These are phyloP conservation scores for Zygoascus tannicola DNA, from an alignment of 805 yeast species.

Conservation along the genomic window DNA sequence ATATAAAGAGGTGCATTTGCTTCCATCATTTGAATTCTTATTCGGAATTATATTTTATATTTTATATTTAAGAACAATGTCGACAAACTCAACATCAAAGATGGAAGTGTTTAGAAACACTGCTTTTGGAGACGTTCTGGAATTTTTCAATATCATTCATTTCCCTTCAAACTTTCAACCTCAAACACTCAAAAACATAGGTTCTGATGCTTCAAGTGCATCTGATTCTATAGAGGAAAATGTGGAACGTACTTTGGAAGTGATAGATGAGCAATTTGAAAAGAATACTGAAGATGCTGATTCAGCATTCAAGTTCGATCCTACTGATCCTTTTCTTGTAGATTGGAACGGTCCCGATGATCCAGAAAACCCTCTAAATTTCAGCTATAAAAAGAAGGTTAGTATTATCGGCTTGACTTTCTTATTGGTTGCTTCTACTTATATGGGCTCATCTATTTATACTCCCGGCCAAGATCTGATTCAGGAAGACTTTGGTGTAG, in stretches of 20 bases:
- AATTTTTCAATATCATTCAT: not conserved
- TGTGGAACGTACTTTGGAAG: not conserved
- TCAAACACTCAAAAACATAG: not conserved
- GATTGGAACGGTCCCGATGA: conserved; percentile 27
- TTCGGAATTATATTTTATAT: too few species aligned
- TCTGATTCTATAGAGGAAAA: not conserved
- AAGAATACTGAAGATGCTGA: not conserved
- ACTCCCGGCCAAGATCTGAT: conserved; percentile 42
- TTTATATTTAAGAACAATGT: too few species aligned
- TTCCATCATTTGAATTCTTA: too few species aligned
- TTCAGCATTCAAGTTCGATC: not conserved
- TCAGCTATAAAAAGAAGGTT: conserved; percentile 38
- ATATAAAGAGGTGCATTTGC: too few species aligned
- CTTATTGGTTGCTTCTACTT: conserved; percentile 41
- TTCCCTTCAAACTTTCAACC: not conserved
- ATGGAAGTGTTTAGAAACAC: conserved; percentile 3
- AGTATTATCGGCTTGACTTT: conserved; percentile 34
- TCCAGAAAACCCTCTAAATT: conserved; percentile 41
- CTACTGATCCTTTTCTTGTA: conserved; percentile 20
- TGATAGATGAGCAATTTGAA: not conserved
- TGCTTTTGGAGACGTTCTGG: conserved; percentile 1
- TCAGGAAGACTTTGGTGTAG: conserved; percentile 35
- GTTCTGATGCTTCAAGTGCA: not conserved
- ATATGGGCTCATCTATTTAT: conserved; percentile 51
- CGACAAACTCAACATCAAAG: too few species aligned